phyloP scores from a whole-genome alignment of 2,329 filamentous ascomycete genomes.

The Claviceps paspali region DNA sequence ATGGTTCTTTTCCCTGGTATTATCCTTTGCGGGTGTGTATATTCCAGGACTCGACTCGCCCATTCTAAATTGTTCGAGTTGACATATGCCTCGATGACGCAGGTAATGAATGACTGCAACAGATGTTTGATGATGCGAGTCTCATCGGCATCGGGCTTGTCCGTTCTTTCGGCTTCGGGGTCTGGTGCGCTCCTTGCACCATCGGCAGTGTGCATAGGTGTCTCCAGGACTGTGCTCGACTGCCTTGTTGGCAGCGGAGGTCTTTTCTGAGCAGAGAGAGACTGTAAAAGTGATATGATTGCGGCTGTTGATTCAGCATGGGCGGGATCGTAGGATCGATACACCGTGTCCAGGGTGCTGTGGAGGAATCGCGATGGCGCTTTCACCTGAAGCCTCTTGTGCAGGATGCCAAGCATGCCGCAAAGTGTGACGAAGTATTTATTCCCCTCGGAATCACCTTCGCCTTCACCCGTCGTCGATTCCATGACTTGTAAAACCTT shows the following conservation, averaged over 20 bases:
- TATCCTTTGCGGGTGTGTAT: constrained; percentile 46
- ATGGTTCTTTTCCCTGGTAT: constrained; percentile 47
- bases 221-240: constrained; percentile 41
- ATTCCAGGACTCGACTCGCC: constrained; percentile 52
- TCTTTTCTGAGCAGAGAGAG: constrained; percentile 49
- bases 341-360: constrained; percentile 57
- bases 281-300: constrained; percentile 55
- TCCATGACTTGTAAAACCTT: constrained; percentile 64
- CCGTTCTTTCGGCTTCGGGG: constrained; percentile 34
- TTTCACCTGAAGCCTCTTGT: constrained; percentile 61
- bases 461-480: constrained; percentile 24
- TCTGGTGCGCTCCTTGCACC: constrained; percentile 43
- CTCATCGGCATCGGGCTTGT: constrained; percentile 35
- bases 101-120: constrained; percentile 63
- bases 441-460: constrained; percentile 21
- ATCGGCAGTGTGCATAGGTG: constrained; percentile 37
- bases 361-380: constrained; percentile 66
- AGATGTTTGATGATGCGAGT: constrained; percentile 45
- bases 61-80: constrained; percentile 44
- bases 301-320: constrained; percentile 53
- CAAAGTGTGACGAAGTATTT: constrained; percentile 53
- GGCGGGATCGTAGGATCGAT: constrained; percentile 47
- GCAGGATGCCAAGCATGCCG: constrained; percentile 56
- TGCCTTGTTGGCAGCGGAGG: constrained; percentile 45
- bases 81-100: constrained; percentile 60